These are phyloP conservation scores for Aspergillus tubingensis DNA, from an alignment of 2,329 filamentous ascomycete genomes.

Conservation along the genomic window DNA sequence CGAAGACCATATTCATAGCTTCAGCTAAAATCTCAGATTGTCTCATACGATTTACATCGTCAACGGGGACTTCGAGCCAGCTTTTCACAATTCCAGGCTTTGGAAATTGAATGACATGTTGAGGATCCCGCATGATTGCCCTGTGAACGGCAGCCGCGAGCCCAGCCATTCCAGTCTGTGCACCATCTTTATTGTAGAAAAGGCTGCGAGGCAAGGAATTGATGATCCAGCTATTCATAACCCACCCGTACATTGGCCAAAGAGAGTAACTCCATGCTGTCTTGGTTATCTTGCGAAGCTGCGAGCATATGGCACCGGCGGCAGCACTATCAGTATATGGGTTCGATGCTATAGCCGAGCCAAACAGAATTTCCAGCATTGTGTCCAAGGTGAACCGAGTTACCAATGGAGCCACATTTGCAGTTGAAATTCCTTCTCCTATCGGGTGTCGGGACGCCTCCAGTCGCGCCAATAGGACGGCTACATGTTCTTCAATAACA, in stretches of 20 bases:
- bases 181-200: conserved; percentile 3
- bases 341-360: conserved; percentile 12
- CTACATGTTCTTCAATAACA: conserved; percentile 17
- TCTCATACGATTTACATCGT: conserved; percentile 18
- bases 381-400: conserved; percentile 19
- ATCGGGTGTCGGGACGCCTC: background rate
- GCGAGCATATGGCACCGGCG: conserved; percentile 7
- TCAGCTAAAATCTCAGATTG: conserved; percentile 16
- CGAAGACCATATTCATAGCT: conserved; percentile 19
- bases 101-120: background rate
- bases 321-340: conserved; percentile 16
- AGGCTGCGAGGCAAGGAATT: conserved; percentile 7
- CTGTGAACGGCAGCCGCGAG: conserved; percentile 8
- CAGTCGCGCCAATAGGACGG: conserved; percentile 12
- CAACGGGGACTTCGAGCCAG: conserved; percentile 18
- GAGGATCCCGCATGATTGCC: conserved; percentile 10
- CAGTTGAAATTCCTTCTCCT: background rate
- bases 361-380: conserved; percentile 21
- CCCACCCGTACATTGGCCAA: conserved; percentile 19
- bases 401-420: conserved; percentile 18
- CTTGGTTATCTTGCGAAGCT: conserved; percentile 15
- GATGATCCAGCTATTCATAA: conserved; percentile 17
- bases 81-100: conserved; percentile 20
- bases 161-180: conserved; percentile 7
- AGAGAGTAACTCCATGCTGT: conserved; percentile 21